Evolutionary conservation across 2,329 filamentous ascomycete species (phyloP).

Genomic region (Colletotrichum zoysiae): DNA sequence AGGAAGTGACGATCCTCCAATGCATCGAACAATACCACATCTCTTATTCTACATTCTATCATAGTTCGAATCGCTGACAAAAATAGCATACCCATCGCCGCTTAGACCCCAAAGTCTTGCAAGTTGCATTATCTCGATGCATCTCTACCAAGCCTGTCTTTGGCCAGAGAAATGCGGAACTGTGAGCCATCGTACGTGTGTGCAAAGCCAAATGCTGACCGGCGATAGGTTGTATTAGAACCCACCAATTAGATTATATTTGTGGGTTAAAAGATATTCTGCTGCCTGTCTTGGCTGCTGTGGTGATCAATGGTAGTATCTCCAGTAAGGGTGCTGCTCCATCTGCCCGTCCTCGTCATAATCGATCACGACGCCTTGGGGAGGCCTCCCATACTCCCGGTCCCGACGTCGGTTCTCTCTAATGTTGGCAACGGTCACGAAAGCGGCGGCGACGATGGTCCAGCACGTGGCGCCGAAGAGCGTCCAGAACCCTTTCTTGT

Average conservation of each 20-base stretch:
- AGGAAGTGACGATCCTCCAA: too few species aligned
- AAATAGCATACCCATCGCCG: too few species aligned
- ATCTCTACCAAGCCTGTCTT: too few species aligned
- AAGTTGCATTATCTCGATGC: too few species aligned
- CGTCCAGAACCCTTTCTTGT: slow-evolving; percentile 35
- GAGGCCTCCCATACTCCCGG: slow-evolving; percentile 27
- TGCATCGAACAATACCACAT: too few species aligned
- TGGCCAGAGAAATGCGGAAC: too few species aligned
- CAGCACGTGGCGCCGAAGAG: slow-evolving; percentile 33
- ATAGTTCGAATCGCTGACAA: too few species aligned
- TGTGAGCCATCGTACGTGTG: too few species aligned
- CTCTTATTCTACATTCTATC: too few species aligned
- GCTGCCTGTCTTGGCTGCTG: background rate
- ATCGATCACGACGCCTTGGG: slow-evolving; percentile 22
- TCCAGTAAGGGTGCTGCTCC: slow-evolving; percentile 37
- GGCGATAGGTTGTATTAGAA: background rate
- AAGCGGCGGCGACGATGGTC: slow-evolving; percentile 28
- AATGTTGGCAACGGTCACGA: slow-evolving; percentile 38
- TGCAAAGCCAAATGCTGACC: background rate
- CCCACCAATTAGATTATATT: background rate
- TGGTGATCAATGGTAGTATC: slow-evolving; percentile 14
- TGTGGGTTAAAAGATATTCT: background rate
- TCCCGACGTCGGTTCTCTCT: slow-evolving; percentile 42
- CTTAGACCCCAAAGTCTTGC: too few species aligned
- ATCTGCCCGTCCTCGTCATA: slow-evolving; percentile 33